These are phyloP conservation scores for Anacardium occidentale DNA, from an alignment of 345 rosid genomes.

Conservation along the genomic window DNA sequence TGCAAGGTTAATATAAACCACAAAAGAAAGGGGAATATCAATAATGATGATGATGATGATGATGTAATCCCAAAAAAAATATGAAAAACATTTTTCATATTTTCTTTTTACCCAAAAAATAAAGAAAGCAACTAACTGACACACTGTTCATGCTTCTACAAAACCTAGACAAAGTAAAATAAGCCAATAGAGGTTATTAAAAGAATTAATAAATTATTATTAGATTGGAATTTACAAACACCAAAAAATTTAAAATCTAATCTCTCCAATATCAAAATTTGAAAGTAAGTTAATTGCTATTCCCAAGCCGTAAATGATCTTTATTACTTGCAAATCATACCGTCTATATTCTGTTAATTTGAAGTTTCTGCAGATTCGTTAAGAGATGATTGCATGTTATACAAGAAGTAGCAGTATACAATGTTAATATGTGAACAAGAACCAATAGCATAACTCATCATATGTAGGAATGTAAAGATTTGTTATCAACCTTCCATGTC, in stretches of 20 bases:
- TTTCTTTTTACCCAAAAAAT: neutral
- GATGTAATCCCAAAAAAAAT: neutral
- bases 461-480: neutral
- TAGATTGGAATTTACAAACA: conserved; percentile 1
- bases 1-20: neutral
- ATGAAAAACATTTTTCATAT: too few species aligned
- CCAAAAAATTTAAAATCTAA: neutral
- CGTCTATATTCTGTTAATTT: neutral
- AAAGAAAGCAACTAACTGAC: neutral
- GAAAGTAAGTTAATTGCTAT: neutral
- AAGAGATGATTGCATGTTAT: too few species aligned
- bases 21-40: too few species aligned
- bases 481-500: conserved; percentile 73
- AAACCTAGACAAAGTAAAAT: neutral
- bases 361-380: too few species aligned
- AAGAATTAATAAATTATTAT: neutral
- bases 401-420: too few species aligned
- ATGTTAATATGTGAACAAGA: neutral
- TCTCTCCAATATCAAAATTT: neutral
- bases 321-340: neutral
- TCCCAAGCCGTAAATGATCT: neutral
- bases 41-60: neutral
- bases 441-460: neutral
- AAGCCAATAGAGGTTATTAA: too few species aligned
- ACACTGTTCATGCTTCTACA: neutral